Base-by-base conservation (phyloP, 257 asterid species). In the Gentiana straminea region DNA sequence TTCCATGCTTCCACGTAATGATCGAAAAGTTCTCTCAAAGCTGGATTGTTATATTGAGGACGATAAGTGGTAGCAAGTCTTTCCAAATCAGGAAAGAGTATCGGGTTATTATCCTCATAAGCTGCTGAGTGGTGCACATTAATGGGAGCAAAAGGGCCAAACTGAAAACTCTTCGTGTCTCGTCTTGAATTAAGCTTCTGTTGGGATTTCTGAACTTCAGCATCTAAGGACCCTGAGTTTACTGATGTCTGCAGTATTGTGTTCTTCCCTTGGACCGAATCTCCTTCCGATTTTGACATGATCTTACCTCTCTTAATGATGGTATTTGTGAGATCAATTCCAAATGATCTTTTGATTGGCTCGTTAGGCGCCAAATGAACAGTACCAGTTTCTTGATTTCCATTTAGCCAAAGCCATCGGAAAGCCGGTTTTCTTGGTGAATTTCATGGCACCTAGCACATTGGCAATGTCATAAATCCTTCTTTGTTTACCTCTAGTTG, bases 111-210 rank as follows among this genome's bases (percentile, higher is more conserved):
- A 33, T 76, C 79, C 7, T 75, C 75, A 62, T 79, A 69, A 61
- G 24, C 79, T 65, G 60, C 89, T 45, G n/a, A 79, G 53, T 75
- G 73, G 38, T 86, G 70, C 53, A 65, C 68, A 63, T 61, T 82
- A 51, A 75, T 80, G 55, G 98, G 99, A 33, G 99, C 94, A 79
- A 92, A 92, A 48, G 99, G 99, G 72, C 97, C 99, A 68, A 83
- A 92, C 57, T 82, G 86, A 63, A 77, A 83, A 65, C 81, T 74
- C 72, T 70, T 81, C 33, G 33, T 63, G 55, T 66, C 65, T 13
- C 62, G 35, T 73, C 65, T 70, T 60, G 74, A 43, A 55, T 63
- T 68, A 8, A 43, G 50, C 39, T 48, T 70, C 33, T 47, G 55
- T 45, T 64, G 64, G 35, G 68, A 54, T 53, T 46, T 66, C 24